Evolutionary conservation across 495 filamentous ascomycete species (phyloP), one percentile per base, ranked within the genome.

Genomic region (Lineolata rhizophorae): DNA sequence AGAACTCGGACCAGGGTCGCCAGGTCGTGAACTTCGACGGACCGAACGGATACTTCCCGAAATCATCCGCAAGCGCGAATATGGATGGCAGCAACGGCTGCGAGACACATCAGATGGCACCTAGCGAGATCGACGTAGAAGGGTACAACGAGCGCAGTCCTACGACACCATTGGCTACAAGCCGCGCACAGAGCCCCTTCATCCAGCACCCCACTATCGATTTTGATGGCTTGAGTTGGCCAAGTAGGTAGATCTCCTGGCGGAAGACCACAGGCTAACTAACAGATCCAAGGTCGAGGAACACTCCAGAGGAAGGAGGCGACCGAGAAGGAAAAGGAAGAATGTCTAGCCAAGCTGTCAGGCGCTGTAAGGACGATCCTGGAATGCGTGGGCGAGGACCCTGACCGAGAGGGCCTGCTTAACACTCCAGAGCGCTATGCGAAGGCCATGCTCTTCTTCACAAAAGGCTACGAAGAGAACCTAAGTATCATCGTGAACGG

Each of bases 401-500:
- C 85, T 0, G 73, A 85, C 45, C 67, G 87, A 22, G 85, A 93
- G 47, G 87, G 87, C 4, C 60, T 97, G 18, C 64, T 76, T 2
- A 76, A 72, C 26, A 97, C 87, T 1, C 87, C 87, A 2, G 70
- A 77, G 41, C 60, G 87, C 35, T 94, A 94, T 54, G 85, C 87
- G 37, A 87, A 85, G 52, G 87, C 87, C 3, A 84, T 97, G 81
- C 64, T 97, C 12, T 91, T 77, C 60, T 92, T 97, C 56, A 97
- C 87, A n/a, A 91, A 92, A 49, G 87, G 87, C 18, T 97, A 97
- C 44, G 80, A 93, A 54, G 76, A 97, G 61, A 93, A 94, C 49
- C 68, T 97, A 28, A 60, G 70, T 35, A 81, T 87, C 45, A 72
- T 97, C 37, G 77, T 97, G 36, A 92, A 93, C 49, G 75, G 73